Percentiles rank a stretch among this genome's conserved stretches.
phyloP scores from a whole-genome alignment of 768 basidiomycete genomes.

The Pluteus cervinus region DNA sequence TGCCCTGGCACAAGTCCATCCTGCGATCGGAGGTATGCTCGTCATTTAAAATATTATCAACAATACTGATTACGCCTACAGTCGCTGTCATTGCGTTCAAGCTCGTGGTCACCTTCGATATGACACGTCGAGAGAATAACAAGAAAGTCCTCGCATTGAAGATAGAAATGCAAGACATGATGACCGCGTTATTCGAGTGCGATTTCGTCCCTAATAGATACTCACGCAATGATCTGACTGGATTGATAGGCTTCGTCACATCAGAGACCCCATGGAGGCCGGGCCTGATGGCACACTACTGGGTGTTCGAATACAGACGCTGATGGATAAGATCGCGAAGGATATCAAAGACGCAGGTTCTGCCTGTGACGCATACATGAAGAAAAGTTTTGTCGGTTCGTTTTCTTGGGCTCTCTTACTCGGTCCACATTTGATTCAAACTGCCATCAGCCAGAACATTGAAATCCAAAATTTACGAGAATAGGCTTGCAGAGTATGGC shows the following conservation, averaged over 20 bases:
- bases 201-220: too few relatives aligned
- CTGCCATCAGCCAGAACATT: constrained; percentile 25
- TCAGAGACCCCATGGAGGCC: constrained; percentile 15
- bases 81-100: constrained; percentile 48
- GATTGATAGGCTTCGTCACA: too few relatives aligned
- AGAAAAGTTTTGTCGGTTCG: constrained; percentile 34
- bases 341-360: constrained; percentile 39
- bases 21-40: constrained; percentile 26
- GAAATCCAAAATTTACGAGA: constrained; percentile 31
- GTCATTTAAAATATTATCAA: not conserved
- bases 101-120: constrained; percentile 40
- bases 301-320: constrained; percentile 21
- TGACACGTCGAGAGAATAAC: constrained; percentile 45
- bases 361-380: constrained; percentile 39
- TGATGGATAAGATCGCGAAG: constrained; percentile 23
- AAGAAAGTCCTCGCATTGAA: constrained; percentile 40
- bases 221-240: too few relatives aligned
- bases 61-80: constrained; percentile 2
- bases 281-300: constrained; percentile 26
- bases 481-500: constrained; percentile 25
- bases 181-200: constrained; percentile 43
- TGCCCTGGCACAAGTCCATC: constrained; percentile 27
- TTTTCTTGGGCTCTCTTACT: constrained; percentile 1
- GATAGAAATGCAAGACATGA: constrained; percentile 45
- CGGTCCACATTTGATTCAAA: not conserved